Evolutionary conservation across 1,139 yeast genomes (phyloP), one percentile per base, ranked within the genome.

Genomic region (Protomyces lactucae-debilis): DNA sequence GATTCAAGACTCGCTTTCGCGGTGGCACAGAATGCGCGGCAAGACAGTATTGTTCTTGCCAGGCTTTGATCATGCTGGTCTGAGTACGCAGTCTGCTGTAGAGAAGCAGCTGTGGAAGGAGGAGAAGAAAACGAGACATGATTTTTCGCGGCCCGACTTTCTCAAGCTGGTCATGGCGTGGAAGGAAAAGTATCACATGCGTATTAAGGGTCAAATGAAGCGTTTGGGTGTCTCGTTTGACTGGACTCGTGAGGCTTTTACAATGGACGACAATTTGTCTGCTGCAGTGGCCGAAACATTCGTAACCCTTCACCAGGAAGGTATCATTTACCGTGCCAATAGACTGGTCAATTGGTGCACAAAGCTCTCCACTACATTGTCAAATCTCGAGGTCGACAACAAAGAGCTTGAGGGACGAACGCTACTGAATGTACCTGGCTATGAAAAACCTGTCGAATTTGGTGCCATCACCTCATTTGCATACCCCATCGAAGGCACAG

Each of bases 51-150:
- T 93, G 69, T 95, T 88, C 77, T 77, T 93, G 69, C 99, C 99
- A 61, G 99, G 99, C 54, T 93, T 93, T 73, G 99, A 93, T 77
- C 99, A 93, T 75, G 99, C 99, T 36, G 99, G 99, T 82, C 92
- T 93, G 77, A 96, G 97, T 56, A 95, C 99, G 23, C 99, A 93
- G 77, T 89, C 97, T 28, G 99, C 95, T 70, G 99, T 93, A 69
- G 99, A 93, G 79, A 95, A 93, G 78, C 95, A 88, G 80, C 77
- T 93, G 56, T 91, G 96, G 96, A 88, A 89, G 65, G 84, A 84
- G 71, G 92, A 90, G 74, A 83, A 86, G 78, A 83, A 87, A 76
- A 90, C 99, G 64, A 87, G 98, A 80, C 97, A 93, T 75, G 98
- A 93, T 74, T 86, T 83, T 69, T 96, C 97, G 67, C 88, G 99